These are phyloP conservation scores for Phaeodactylum tricornutum DNA, from an alignment of 108 stramenopile species.

Conservation along the genomic window DNA sequence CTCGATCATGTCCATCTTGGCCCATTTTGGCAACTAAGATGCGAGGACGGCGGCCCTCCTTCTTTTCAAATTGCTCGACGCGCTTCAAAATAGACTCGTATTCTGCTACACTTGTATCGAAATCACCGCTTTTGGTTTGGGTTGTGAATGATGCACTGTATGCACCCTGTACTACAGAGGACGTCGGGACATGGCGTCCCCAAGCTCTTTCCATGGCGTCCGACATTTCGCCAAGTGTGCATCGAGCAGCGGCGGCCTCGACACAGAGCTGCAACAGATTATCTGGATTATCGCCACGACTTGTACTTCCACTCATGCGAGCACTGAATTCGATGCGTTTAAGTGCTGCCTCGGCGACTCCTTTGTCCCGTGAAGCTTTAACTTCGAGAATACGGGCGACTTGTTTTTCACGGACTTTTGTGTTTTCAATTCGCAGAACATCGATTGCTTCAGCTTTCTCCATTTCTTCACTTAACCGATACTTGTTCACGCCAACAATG, in stretches of 20 bases:
- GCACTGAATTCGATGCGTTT: conserved; percentile 72
- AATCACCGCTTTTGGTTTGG: conserved; percentile 1
- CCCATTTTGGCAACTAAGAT: conserved; percentile 99
- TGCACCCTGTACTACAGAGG: conserved; percentile 91
- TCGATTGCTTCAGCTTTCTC: conserved; percentile 57
- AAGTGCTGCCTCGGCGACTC: conserved; percentile 46
- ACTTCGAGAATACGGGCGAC: conserved; percentile 56
- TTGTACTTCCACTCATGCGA: conserved; percentile 46
- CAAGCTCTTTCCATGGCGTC: conserved; percentile 89
- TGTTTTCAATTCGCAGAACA: conserved; percentile 88
- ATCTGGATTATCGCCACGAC: conserved; percentile 63
- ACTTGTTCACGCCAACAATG: conserved; percentile 98
- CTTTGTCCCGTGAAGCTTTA: conserved; percentile 66
- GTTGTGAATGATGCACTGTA: conserved; percentile 70
- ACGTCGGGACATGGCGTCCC: conserved; percentile 87
- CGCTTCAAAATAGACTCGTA: conserved; percentile 61
- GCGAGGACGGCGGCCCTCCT: conserved; percentile 91
- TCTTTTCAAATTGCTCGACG: conserved; percentile 84
- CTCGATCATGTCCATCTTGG: conserved; percentile 98
- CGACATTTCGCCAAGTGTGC: conserved; percentile 96
- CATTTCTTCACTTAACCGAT: conserved; percentile 64
- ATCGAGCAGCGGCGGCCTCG: conserved; percentile 78
- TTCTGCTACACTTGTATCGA: conserved; percentile 49
- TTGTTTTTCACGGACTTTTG: conserved; percentile 75
- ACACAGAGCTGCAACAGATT: conserved; percentile 90